Evolutionary conservation across 2,329 filamentous ascomycete genomes (phyloP), one percentile per base, ranked within the genome.

Genomic region (Achaetomium macrosporum): DNA sequence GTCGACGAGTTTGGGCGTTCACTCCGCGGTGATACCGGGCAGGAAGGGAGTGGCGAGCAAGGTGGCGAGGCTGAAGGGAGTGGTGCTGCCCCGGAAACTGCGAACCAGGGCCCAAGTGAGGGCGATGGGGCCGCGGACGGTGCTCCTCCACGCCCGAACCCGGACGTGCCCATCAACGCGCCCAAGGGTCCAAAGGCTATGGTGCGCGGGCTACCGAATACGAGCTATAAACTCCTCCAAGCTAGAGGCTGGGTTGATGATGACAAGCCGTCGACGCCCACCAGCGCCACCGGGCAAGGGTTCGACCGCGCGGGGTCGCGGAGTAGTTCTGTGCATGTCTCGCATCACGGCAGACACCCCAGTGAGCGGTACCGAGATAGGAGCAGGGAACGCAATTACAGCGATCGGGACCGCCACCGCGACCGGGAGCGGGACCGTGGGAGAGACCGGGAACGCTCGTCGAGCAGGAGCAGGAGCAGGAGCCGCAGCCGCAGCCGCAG

Each of bases 101-200:
- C 39, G 8, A 41, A 42, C 11, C 45, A 54, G 31, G 53, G 41
- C 11, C 31, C 47, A 1, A 35, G 47, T 41, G 45, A 43, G 9
- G 45, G 44, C 33, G 53, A 50, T 36, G 52, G 48, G 12, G 54
- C 47, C 40, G 45, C 19, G 16, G 50, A 39, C 35, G 31, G 33
- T n/a, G 30, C 8, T 13, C 53, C 47, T 6, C 56, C 54, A n/a
- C 52, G 49, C n/a, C 52, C 41, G 15, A 55, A 54, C 51, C 68
- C 68, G 19, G 71, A 72, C 58, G 72, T 76, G 47, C 82, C 82
- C 42, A 69, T 83, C 71, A 89, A 78, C 71, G 93, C 93, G 29
- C 93, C 93, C 29, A 95, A 87, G 50, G 93, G 91, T 10, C 93
- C 93, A 44, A 91, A 93, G 71, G 93, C 93, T 16, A 95, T 97